These are phyloP conservation scores for Pseudozyma hubeiensis DNA, from an alignment of 1,284 basidiomycete genomes.

Conservation along the genomic window DNA sequence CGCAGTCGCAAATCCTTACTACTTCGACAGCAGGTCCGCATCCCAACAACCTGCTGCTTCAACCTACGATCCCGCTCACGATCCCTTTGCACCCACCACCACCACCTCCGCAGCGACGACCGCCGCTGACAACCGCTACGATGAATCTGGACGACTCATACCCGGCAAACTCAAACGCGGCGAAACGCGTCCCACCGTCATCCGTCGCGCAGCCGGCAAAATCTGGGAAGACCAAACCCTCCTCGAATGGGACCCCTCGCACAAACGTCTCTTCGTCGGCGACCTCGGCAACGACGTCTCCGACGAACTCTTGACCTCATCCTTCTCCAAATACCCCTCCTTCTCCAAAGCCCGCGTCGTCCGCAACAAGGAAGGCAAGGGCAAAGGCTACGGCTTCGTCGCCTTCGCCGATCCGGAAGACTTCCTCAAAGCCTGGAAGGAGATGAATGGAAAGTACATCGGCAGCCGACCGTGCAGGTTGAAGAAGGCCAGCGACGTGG, in stretches of 20 bases:
- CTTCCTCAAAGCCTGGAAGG: conserved; percentile 98
- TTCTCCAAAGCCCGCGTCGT: conserved; percentile 96
- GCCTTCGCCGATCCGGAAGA: conserved; percentile 98
- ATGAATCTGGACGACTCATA: conserved; percentile 41
- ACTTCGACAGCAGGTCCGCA: conserved; percentile 13
- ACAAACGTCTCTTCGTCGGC: conserved; percentile 98
- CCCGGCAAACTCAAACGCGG: conserved; percentile 74
- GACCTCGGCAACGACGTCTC: conserved; percentile 98
- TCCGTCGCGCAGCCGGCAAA: conserved; percentile 93
- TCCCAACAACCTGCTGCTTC: not conserved
- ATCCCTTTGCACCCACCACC: conserved; percentile 15
- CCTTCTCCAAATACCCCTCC: conserved; percentile 87
- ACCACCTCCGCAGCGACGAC: conserved; percentile 1
- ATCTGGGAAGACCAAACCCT: conserved; percentile 98
- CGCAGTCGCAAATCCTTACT: conserved; percentile 23
- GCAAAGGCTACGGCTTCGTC: conserved; percentile 92
- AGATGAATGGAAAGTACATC: conserved; percentile 87
- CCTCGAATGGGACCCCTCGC: conserved; percentile 96
- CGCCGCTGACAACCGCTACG: conserved; percentile 11
- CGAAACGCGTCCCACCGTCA: conserved; percentile 90
- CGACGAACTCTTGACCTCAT: conserved; percentile 89
- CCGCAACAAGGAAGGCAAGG: conserved; percentile 83
- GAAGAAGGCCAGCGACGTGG: conserved; percentile 64
- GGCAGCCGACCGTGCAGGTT: conserved; percentile 64
- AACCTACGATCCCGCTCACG: conserved; percentile 9